These are phyloP conservation scores for Ganoderma meredithae DNA, from an alignment of 1,284 basidiomycete genomes.

Conservation along the genomic window DNA sequence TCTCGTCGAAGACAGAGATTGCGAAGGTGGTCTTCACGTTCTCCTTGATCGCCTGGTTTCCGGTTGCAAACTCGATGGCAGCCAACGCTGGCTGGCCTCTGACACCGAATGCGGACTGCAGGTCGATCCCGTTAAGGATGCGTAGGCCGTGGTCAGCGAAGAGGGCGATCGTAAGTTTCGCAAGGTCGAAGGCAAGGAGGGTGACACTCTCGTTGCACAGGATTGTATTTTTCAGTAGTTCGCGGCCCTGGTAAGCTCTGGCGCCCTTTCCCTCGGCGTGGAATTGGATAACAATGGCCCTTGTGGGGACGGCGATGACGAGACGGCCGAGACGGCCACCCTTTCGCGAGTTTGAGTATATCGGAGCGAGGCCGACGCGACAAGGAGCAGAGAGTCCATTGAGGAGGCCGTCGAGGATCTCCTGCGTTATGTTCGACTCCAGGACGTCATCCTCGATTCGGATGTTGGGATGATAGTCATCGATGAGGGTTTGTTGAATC, in stretches of 20 bases:
- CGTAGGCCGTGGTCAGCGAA: conserved; percentile 48
- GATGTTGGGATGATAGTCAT: conserved; percentile 33
- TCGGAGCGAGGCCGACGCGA: conserved; percentile 40
- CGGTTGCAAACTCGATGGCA: conserved; percentile 54
- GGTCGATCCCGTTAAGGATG: conserved; percentile 57
- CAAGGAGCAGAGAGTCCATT: conserved; percentile 23
- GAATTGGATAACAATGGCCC: conserved; percentile 41
- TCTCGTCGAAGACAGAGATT: conserved; percentile 25
- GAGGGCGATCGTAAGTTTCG: conserved; percentile 50
- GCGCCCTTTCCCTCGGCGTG: conserved; percentile 31
- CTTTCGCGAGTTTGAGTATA: conserved; percentile 29
- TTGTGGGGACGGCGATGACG: conserved; percentile 34
- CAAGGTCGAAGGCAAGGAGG: conserved; percentile 54
- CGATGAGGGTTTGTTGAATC: conserved; percentile 39
- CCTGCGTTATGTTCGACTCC: conserved; percentile 34
- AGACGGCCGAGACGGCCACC: conserved; percentile 38
- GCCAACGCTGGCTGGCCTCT: conserved; percentile 47
- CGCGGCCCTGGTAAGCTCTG: conserved; percentile 33
- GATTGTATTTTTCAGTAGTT: conserved; percentile 36
- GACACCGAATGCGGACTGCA: conserved; percentile 48
- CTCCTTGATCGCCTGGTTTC: conserved; percentile 42
- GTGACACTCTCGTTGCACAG: conserved; percentile 36
- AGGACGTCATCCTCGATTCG: conserved; percentile 25
- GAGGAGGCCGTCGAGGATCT: conserved; percentile 33
- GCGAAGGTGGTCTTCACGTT: conserved; percentile 54